Base-by-base conservation (phyloP, 2,329 filamentous ascomycete genomes). In the Aureobasidium sp. region DNA sequence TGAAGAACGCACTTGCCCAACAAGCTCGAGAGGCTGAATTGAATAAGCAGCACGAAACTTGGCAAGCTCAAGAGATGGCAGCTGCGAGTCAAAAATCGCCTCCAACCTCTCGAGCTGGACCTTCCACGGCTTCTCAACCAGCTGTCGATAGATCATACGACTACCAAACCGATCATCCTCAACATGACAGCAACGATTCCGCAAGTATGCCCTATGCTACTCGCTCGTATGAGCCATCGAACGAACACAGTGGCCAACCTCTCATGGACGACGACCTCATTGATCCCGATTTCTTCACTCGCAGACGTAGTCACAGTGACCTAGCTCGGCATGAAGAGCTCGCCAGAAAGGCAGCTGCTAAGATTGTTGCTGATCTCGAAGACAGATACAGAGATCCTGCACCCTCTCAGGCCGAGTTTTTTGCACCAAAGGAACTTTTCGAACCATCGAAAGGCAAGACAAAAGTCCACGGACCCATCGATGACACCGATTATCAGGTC, bases 241-340 rank as follows among this genome's bases (percentile, higher is more conserved):
- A 68, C 17, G 70, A 71, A 49, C 70, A 73, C 24, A 69, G 69
- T 33, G 72, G 76, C 22, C 70, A 72, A 33, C 71, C 71, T 6
- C 68, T 76, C 29, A 73, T 73, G 60, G 76, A 79, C 50, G 78
- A 79, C 15, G 77, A 78, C 17, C 73, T 79, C 39, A 77, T 75
- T 66, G 73, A 79, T 47, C 77, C 74, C 0, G 70, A 78, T 40
- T 74, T 77, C 42, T 79, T 79, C 70, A 76, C 74, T 65, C 68
- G 68, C 47, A 72, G 71, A 62, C 68, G 71, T 24, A 67, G 63
- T 22, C 60, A 64, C 8, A 65, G 65, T 14, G 66, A 70, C 33
- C 53, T 67, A 11, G 65, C 52, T n/a, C 37, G 68, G 4, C 65
- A 67, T 31, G 68, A 66, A 12, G 67, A 71, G 24, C 64, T 71